Evolutionary conservation across 441 rosid genomes (phyloP).

Genomic region (Raphanus hybrid): DNA sequence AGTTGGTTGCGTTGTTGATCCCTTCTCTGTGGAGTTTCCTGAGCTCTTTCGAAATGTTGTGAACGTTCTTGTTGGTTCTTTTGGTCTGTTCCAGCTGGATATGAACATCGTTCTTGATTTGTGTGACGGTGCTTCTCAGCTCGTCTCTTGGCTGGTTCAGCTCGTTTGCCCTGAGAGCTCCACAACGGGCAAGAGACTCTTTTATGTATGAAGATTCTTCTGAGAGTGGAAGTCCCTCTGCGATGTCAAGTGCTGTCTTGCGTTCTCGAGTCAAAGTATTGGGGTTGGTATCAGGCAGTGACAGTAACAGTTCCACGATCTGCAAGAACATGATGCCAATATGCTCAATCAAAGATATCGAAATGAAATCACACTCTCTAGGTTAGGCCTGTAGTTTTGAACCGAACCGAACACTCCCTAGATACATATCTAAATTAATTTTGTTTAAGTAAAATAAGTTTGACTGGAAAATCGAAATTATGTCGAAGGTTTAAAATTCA

Average conservation of each 20-base stretch:
- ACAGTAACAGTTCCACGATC: slow-evolving; percentile 79
- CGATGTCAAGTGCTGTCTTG: slow-evolving; percentile 93
- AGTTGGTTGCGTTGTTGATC: slow-evolving; percentile 94
- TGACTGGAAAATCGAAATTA: too few species aligned
- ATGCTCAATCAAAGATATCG: not conserved
- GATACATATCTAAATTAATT: too few species aligned
- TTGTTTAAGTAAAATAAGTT: too few species aligned
- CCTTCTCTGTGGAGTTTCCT: slow-evolving; percentile 97
- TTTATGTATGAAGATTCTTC: slow-evolving; percentile 82
- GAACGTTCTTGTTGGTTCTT: slow-evolving; percentile 92
- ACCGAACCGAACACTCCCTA: too few species aligned
- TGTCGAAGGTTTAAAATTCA: too few species aligned
- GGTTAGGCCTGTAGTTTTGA: too few species aligned
- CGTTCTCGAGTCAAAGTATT: slow-evolving; percentile 90
- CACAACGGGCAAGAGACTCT: slow-evolving; percentile 64
- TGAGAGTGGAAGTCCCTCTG: slow-evolving; percentile 86
- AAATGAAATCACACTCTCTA: not conserved
- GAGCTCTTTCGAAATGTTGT: slow-evolving; percentile 91
- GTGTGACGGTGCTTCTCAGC: slow-evolving; percentile 87
- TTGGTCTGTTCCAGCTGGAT: slow-evolving; percentile 92
- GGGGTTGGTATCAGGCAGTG: slow-evolving; percentile 82
- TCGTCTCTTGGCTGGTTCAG: slow-evolving; percentile 97
- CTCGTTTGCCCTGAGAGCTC: slow-evolving; percentile 90
- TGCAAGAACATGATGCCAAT: slow-evolving; percentile 50
- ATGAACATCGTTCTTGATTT: slow-evolving; percentile 95